phyloP scores from a whole-genome alignment of 2,329 filamentous ascomycete species.

The Zalaria sp. region DNA sequence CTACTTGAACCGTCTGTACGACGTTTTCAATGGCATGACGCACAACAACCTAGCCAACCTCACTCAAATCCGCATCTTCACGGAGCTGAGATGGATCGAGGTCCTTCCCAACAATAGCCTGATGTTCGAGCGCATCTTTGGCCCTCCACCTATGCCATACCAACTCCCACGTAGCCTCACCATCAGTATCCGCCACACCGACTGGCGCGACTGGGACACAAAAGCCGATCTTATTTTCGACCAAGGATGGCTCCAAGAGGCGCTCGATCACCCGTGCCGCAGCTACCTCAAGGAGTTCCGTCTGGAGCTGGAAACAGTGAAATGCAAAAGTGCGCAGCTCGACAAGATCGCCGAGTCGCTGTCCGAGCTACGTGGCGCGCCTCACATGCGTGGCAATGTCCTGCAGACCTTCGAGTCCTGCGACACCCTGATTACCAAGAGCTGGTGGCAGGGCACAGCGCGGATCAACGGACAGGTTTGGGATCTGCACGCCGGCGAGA shows the following conservation, averaged over 20 bases:
- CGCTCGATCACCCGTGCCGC: neutral
- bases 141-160: neutral
- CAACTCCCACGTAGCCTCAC: neutral
- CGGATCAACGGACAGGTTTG: neutral
- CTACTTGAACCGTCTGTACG: neutral
- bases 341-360: neutral
- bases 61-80: slow-evolving; percentile 10
- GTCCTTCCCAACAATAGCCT: neutral
- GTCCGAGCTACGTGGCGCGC: neutral
- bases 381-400: neutral
- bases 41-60: slow-evolving; percentile 6
- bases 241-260: neutral
- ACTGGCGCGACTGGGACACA: neutral
- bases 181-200: neutral
- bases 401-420: neutral
- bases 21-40: neutral
- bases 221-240: neutral
- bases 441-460: neutral
- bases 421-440: neutral
- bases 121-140: neutral
- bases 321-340: neutral
- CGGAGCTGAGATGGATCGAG: slow-evolving; percentile 15
- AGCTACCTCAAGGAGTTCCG: neutral
- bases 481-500: neutral
- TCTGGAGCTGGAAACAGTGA: neutral